Percentiles rank a stretch among this genome's conserved stretches.
These are phyloP conservation scores for Kondoa subrosea DNA, from an alignment of 768 basidiomycete species.

Conservation along the genomic window DNA sequence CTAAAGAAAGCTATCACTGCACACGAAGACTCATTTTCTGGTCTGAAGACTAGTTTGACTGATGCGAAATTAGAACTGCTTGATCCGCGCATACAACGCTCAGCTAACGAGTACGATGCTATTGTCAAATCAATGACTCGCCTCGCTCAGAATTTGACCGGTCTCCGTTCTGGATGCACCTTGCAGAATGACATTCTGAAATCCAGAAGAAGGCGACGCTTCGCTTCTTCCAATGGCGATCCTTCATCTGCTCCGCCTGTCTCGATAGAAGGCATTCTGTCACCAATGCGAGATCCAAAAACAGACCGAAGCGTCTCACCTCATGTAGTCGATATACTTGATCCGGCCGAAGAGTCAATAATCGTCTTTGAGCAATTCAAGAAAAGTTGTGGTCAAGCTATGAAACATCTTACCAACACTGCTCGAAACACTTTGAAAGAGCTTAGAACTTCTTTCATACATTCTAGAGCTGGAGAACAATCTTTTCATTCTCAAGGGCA, in stretches of 20 bases:
- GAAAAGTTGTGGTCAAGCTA: conserved; percentile 15
- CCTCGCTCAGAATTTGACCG: conserved; percentile 83
- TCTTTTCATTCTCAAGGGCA: background rate
- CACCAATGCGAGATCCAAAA: background rate
- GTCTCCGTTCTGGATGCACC: conserved; percentile 63
- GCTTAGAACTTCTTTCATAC: conserved; percentile 50
- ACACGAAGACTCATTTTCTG: conserved; percentile 78
- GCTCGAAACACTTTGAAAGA: conserved; percentile 47
- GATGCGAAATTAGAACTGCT: conserved; percentile 69
- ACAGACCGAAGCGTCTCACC: background rate
- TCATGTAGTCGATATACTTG: background rate
- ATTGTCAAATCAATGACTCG: conserved; percentile 62
- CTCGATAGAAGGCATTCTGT: background rate
- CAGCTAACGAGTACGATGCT: conserved; percentile 16
- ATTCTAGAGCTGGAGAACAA: conserved; percentile 4
- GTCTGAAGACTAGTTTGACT: conserved; percentile 62
- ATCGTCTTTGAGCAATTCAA: conserved; percentile 19
- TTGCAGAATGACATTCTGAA: conserved; percentile 67
- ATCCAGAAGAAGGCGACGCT: conserved; percentile 33
- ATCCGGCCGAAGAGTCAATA: conserved; percentile 8
- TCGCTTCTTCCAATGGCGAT: background rate
- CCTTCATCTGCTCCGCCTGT: too few species aligned
- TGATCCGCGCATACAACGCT: conserved; percentile 32
- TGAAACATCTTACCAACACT: conserved; percentile 37
- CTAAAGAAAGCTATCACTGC: conserved; percentile 55